These are phyloP conservation scores for Paulownia fortunei DNA, from an alignment of 257 asterid species.

Conservation along the genomic window DNA sequence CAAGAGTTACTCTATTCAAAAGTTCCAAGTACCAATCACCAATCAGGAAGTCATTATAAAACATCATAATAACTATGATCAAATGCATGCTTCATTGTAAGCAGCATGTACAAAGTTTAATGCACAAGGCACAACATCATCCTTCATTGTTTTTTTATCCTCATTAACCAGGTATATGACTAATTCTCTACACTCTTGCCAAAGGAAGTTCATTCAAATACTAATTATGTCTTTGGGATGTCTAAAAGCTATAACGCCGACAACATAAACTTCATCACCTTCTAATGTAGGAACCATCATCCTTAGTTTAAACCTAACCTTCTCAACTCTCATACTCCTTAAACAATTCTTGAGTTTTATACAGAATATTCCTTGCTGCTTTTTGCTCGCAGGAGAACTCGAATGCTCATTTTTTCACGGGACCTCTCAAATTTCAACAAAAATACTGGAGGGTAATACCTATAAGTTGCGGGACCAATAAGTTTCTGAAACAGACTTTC, in stretches of 20 bases:
- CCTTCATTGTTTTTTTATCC: too few relatives aligned
- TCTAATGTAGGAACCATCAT: background rate
- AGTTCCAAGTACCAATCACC: background rate
- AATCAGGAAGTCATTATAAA: background rate
- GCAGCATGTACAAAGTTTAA: too few relatives aligned
- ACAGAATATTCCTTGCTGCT: slow-evolving; percentile 7
- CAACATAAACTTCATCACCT: background rate
- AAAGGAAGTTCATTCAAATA: too few relatives aligned
- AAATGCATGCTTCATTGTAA: too few relatives aligned
- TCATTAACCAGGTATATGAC: too few relatives aligned
- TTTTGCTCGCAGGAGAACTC: background rate
- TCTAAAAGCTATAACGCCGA: background rate
- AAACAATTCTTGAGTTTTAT: background rate
- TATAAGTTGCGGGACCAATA: background rate
- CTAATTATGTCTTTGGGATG: background rate
- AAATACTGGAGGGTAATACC: background rate
- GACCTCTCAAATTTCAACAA: background rate
- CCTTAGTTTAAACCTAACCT: background rate
- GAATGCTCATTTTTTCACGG: background rate
- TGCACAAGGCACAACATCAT: too few relatives aligned
- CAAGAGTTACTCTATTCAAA: background rate
- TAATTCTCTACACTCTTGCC: too few relatives aligned
- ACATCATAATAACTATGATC: too few relatives aligned
- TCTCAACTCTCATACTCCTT: too few relatives aligned
- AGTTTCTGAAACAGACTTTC: slow-evolving; percentile 25